Percentiles rank a stretch among this genome's conserved stretches.
phyloP scores from a whole-genome alignment of 805 yeast genomes.

The Candida pini region DNA sequence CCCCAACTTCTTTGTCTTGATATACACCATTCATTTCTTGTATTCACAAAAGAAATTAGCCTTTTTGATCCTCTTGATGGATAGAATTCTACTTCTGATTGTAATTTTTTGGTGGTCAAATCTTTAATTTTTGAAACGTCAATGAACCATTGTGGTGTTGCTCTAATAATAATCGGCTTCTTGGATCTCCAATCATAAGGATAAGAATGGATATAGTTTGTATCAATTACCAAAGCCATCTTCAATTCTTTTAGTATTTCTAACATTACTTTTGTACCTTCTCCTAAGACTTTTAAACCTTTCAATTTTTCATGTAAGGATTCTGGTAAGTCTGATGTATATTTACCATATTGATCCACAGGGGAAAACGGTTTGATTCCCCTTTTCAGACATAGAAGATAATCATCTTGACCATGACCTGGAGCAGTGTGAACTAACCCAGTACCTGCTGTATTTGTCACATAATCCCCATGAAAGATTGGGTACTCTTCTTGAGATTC shows the following conservation, averaged over 20 bases:
- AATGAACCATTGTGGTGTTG: conserved; percentile 97
- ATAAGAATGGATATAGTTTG: conserved; percentile 68
- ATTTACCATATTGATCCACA: conserved; percentile 72
- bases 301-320: conserved; percentile 34
- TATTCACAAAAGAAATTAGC: conserved; percentile 61
- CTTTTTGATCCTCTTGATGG: conserved; percentile 74
- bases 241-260: conserved; percentile 33
- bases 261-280: conserved; percentile 47
- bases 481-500: conserved; percentile 38
- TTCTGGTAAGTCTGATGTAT: conserved; percentile 44
- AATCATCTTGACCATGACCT: conserved; percentile 96
- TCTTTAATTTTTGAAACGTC: conserved; percentile 71
- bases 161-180: conserved; percentile 87
- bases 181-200: conserved; percentile 98
- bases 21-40: conserved; percentile 95
- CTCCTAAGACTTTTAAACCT: conserved; percentile 58
- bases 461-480: conserved; percentile 74
- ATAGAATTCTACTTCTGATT: conserved; percentile 53
- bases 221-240: conserved; percentile 45
- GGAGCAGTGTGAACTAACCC: conserved; percentile 98
- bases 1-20: conserved; percentile 98
- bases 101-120: conserved; percentile 52
- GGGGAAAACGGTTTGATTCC: conserved; percentile 64
- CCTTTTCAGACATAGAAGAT: conserved; percentile 56
- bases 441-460: conserved; percentile 77